Conservation (phyloP, 2,329 filamentous ascomycete genomes). For the Alternaria ethzedia region DNA sequence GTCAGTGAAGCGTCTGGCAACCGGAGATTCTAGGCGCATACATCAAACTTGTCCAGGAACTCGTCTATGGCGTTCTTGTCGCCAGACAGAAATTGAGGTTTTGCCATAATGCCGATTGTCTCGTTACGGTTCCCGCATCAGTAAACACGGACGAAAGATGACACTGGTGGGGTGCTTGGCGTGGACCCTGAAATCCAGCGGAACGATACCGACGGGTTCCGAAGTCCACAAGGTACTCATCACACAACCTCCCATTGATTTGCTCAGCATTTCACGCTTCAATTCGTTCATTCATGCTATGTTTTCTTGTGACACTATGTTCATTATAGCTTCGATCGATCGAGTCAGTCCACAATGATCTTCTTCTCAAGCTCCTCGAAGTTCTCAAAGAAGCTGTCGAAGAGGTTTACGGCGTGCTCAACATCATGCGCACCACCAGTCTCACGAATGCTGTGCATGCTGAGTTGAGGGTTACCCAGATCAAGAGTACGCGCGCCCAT, state of each 20-base stretch:
- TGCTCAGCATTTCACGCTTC: not conserved
- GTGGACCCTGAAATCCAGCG: constrained; percentile 21
- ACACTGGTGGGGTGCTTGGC: constrained; percentile 40
- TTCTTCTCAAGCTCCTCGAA: constrained; percentile 83
- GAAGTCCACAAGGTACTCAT: constrained; percentile 3
- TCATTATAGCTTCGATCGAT: constrained; percentile 30
- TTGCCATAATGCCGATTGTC: constrained; percentile 25
- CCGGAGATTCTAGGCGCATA: constrained; percentile 56
- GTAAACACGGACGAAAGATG: constrained; percentile 9
- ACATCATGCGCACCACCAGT: constrained; percentile 89
- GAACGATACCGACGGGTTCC: constrained; percentile 13
- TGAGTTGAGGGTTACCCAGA: constrained; percentile 90
- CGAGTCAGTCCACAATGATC: constrained; percentile 77
- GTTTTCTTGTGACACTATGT: not conserved
- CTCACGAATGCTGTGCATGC: constrained; percentile 97
- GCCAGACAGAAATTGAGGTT: constrained; percentile 73
- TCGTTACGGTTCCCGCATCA: constrained; percentile 1
- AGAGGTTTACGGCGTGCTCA: constrained; percentile 82
- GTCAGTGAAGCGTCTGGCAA: constrained; percentile 23
- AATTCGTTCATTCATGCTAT: not conserved
- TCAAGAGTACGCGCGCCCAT: constrained; percentile 89
- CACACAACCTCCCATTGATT: not conserved
- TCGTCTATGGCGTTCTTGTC: constrained; percentile 76
- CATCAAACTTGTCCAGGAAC: constrained; percentile 92
- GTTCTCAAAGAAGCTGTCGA: constrained; percentile 83